Evolutionary conservation across 208 protist species (phyloP).

Genomic region (Leishmania mexicana): DNA sequence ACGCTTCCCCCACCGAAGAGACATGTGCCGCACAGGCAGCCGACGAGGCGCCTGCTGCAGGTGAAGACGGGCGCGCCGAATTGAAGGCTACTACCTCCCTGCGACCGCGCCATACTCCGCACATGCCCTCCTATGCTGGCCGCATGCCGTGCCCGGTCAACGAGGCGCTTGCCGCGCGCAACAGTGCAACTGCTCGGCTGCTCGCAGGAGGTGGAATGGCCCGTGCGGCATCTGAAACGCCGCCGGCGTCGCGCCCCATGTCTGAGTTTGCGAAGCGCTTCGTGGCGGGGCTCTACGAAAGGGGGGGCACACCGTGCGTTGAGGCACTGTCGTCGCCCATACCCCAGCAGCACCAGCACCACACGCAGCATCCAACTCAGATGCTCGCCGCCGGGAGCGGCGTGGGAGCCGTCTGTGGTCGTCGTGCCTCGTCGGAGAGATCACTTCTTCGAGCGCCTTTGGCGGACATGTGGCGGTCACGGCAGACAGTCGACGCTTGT

Average conservation of each 20-base stretch:
- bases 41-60: not conserved
- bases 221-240: not conserved
- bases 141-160: slow-evolving; percentile 22
- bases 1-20: not conserved
- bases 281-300: slow-evolving; percentile 50
- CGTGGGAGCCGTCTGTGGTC: slow-evolving; percentile 9
- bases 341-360: not conserved
- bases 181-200: slow-evolving; percentile 22
- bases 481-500: not conserved
- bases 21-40: not conserved
- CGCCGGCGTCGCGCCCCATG: slow-evolving; percentile 13
- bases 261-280: slow-evolving; percentile 50
- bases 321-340: not conserved
- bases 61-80: not conserved
- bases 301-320: slow-evolving; percentile 8
- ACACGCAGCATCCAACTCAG: not conserved
- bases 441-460: not conserved
- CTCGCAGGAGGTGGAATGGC: not conserved
- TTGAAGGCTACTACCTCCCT: not conserved
- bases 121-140: slow-evolving; percentile 16
- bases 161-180: slow-evolving; percentile 27
- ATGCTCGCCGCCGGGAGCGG: slow-evolving; percentile 14
- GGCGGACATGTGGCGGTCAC: slow-evolving; percentile 10
- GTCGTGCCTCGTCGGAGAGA: slow-evolving; percentile 1
- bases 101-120: not conserved